Evolutionary conservation across 805 yeast genomes (phyloP), one percentile per base, ranked within the genome.

Genomic region (Saccharomycopsis javanensis): DNA sequence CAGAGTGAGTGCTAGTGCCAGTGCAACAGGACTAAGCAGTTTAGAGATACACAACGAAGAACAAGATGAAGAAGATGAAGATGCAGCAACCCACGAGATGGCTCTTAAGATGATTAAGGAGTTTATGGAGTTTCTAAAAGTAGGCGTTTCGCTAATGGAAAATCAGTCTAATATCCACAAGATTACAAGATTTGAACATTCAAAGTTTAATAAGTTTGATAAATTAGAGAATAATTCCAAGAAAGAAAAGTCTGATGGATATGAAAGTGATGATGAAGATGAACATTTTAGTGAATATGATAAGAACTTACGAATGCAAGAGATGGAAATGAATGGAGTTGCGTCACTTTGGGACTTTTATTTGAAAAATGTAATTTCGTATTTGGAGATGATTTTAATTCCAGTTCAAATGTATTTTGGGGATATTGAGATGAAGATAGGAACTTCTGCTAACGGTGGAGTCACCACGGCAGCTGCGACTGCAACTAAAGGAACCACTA

Each of bases 301-400:
- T 18, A 37, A 48, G 13, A 38, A 42, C 18, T 51, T 55, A 13
- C 55, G 54, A 34, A 27, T 54, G 13, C 61, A 60, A 53, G 60
- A 56, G 37, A 27, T 51, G 7, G 63, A 60, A 51, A 42, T 42
- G 48, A 60, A 48, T 42, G 25, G 51, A 64, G 70, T 70, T 7
- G 71, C 77, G 2, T 64, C 73, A 1, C 71, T 81, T 2, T 85
- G 90, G 90, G 75, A 75, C 16, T 69, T 70, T 27, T 85, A 84
- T 65, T 79, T 77, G 61, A 71, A 72, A n/a, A 75, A 77, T 38
- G 75, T 82, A 1, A 74, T 79, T 54, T 82, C 81, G 55, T 81
- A 81, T 63, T 69, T 84, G 18, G 78, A 82, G 59, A 86, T 86
- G 0, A 76, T 82, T 0, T 76, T 85, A 52, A 62, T 82, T 34